phyloP scores from a whole-genome alignment of 371 early-diverging fungal genomes.

The Rhizopus arrhizus region DNA sequence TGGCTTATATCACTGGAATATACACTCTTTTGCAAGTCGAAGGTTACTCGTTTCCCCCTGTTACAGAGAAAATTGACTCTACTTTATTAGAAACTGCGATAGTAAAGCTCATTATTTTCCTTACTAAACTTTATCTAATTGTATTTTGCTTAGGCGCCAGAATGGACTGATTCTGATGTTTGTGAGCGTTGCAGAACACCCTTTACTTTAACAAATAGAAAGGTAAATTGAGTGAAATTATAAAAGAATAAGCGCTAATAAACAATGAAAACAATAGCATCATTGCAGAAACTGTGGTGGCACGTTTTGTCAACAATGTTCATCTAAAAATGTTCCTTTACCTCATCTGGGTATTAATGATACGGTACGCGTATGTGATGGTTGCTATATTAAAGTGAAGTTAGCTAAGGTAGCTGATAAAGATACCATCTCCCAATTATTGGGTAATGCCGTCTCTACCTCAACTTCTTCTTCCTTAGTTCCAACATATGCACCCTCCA shows the following conservation, averaged over 20 bases:
- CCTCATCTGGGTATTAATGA: slow-evolving; percentile 89
- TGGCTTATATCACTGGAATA: slow-evolving; percentile 77
- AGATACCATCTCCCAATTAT: slow-evolving; percentile 17
- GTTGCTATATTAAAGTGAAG: slow-evolving; percentile 76
- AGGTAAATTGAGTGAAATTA: slow-evolving; percentile 41
- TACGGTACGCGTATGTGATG: slow-evolving; percentile 92
- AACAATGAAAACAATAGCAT: slow-evolving; percentile 53
- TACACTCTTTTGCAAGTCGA: slow-evolving; percentile 79
- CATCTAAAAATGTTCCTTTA: slow-evolving; percentile 80
- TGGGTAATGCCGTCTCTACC: slow-evolving; percentile 8
- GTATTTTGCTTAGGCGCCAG: slow-evolving; percentile 77
- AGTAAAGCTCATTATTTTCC: slow-evolving; percentile 39
- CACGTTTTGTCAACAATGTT: slow-evolving; percentile 91
- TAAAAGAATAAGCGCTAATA: neutral
- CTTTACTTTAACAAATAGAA: slow-evolving; percentile 93
- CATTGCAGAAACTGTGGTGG: slow-evolving; percentile 97
- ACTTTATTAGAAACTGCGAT: slow-evolving; percentile 72
- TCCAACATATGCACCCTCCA: slow-evolving; percentile 3
- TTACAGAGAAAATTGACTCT: slow-evolving; percentile 69
- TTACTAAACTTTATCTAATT: neutral
- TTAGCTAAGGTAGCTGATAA: slow-evolving; percentile 40
- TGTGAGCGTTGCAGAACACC: slow-evolving; percentile 92
- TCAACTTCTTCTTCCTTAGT: slow-evolving; percentile 17
- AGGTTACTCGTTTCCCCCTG: slow-evolving; percentile 73
- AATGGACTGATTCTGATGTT: slow-evolving; percentile 92